Base-by-base conservation (phyloP, 345 rosid genomes). In the Citrus inodora region DNA sequence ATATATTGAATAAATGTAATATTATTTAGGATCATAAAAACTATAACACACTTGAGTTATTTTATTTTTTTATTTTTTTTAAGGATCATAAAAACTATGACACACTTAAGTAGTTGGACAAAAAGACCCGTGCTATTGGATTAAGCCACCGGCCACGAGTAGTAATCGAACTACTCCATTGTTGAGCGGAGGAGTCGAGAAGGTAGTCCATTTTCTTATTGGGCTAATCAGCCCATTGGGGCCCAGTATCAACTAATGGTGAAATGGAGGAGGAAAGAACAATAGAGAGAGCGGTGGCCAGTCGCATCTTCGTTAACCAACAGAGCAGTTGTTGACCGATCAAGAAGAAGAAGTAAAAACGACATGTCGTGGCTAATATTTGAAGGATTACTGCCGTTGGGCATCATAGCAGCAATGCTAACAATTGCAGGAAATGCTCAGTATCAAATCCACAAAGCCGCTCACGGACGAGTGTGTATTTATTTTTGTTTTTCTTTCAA, bases 381-480 rank as follows among this genome's bases (percentile, higher is more conserved):
- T 61, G 98, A 97, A 91, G 96, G 98, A 32, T 87, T 85, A 8
- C 80, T 97, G 37, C 98, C 99, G 14, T 91, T 97, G 2, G 98
- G 98, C 66, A 92, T 97, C 84, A 97, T 92, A 65, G 99, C 93
- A 17, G 99, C 98, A 42, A 92, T 93, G 97, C 94, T 97, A 8
- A 88, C 92, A 60, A 76, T 89, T 11, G 88, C 89, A 87, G 99
- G 99, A 21, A 97, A 97, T 71, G 84, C 90, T 81, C 99, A 97
- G 90, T 92, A 94, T 71, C 79, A 76, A 85, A 94, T 97, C 81
- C 98, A 97, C 93, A 94, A 86, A 83, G 89, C 92, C 67, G 92
- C 89, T 65, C 92, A 91, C 82, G 99, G 99, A 77, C 91, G 98
- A 79, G 99, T 92, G 48, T 37, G 9, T 66, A 56, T 53, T 53